Conservation (phyloP, 345 rosid species). For the Salix purpurea region DNA sequence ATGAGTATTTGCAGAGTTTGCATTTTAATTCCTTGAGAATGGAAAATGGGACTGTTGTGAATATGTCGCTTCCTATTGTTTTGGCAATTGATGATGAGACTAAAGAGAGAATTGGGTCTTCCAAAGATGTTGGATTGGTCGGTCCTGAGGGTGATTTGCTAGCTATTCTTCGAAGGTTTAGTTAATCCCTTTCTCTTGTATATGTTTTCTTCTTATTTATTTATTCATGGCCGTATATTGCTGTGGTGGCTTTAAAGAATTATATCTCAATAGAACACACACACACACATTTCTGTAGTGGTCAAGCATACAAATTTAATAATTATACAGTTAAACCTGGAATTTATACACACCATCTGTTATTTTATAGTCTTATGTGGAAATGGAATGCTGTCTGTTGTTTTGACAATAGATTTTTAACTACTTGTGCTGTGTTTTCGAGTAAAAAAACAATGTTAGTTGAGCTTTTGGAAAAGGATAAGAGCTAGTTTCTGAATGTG, state of each 20-base stretch:
- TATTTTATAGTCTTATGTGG: neutral
- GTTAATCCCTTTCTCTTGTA: neutral
- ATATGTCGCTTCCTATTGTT: slow-evolving; percentile 96
- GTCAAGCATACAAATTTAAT: neutral
- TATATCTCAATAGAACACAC: neutral
- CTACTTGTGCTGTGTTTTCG: neutral
- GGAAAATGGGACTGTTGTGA: slow-evolving; percentile 56
- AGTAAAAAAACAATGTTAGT: neutral
- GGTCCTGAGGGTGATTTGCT: slow-evolving; percentile 57
- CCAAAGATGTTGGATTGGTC: slow-evolving; percentile 52
- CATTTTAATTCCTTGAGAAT: slow-evolving; percentile 71
- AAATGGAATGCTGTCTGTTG: neutral
- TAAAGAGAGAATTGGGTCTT: slow-evolving; percentile 61
- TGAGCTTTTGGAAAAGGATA: neutral
- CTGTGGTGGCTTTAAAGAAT: neutral
- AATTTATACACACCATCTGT: neutral
- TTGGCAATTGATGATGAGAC: slow-evolving; percentile 80
- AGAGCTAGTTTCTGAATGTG: neutral
- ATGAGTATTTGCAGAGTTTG: slow-evolving; percentile 82
- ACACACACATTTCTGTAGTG: neutral
- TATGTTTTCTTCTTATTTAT: neutral
- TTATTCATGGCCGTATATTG: neutral
- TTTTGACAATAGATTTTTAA: neutral
- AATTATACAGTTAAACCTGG: neutral
- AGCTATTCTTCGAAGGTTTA: slow-evolving; percentile 68